These are phyloP conservation scores for Ustilago crameri DNA, from an alignment of 1,284 basidiomycete species.

Conservation along the genomic window DNA sequence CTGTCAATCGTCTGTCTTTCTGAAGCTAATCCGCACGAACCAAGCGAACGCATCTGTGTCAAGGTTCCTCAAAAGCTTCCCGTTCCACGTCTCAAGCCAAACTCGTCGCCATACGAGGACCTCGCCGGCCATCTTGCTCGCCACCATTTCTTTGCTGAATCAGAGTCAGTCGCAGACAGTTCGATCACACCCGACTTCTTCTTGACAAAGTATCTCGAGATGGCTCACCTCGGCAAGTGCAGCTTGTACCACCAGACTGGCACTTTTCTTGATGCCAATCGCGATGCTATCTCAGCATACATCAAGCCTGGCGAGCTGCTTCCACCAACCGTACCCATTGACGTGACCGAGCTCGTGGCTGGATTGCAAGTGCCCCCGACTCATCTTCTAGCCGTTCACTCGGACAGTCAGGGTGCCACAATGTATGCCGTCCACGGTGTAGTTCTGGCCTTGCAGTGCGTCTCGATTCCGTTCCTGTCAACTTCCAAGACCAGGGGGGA, in stretches of 20 bases:
- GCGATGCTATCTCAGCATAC: slow-evolving; percentile 2
- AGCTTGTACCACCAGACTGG: slow-evolving; percentile 41
- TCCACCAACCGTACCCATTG: slow-evolving; percentile 21
- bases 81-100: slow-evolving; percentile 16
- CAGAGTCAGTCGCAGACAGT: slow-evolving; percentile 16
- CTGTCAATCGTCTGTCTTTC: slow-evolving; percentile 9
- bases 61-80: slow-evolving; percentile 45
- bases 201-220: slow-evolving; percentile 28
- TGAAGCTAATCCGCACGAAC: background rate
- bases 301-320: slow-evolving; percentile 19
- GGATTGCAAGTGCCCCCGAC: slow-evolving; percentile 24
- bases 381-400: slow-evolving; percentile 42
- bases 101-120: slow-evolving; percentile 43
- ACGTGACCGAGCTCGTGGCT: slow-evolving; percentile 14
- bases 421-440: slow-evolving; percentile 35
- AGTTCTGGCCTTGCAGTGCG: slow-evolving; percentile 46
- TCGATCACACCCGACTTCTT: slow-evolving; percentile 34
- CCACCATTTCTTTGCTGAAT: slow-evolving; percentile 36
- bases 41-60: slow-evolving; percentile 31
- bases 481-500: slow-evolving; percentile 4
- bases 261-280: slow-evolving; percentile 31
- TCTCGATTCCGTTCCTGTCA: slow-evolving; percentile 44
- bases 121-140: slow-evolving; percentile 37
- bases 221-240: slow-evolving; percentile 28
- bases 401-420: slow-evolving; percentile 22